Evolutionary conservation across 768 basidiomycete species (phyloP).

Genomic region (Boletus bicolor): DNA sequence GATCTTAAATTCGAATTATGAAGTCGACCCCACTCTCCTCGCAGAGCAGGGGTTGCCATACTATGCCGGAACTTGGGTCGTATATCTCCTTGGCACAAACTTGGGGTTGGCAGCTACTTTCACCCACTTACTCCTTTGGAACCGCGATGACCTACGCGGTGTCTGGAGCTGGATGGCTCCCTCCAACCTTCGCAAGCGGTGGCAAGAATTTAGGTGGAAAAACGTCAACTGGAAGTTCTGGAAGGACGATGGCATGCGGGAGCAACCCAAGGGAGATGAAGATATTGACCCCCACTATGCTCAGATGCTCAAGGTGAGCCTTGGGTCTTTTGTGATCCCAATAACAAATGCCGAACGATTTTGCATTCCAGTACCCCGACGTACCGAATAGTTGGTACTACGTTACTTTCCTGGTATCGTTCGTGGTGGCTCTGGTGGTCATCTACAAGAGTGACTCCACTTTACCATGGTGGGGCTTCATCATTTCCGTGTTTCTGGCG

Average conservation of each 20-base stretch:
- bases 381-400: conserved; percentile 34
- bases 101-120: conserved; percentile 44
- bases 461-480: conserved; percentile 58
- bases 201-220: conserved; percentile 22
- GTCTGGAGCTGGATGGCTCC: conserved; percentile 48
- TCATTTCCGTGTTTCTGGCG: conserved; percentile 52
- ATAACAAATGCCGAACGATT: neutral
- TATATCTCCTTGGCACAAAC: conserved; percentile 18
- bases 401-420: conserved; percentile 24
- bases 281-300: conserved; percentile 52
- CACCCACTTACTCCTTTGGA: conserved; percentile 52
- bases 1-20: conserved; percentile 53
- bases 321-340: conserved; percentile 13
- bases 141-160: conserved; percentile 44
- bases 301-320: conserved; percentile 45
- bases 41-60: conserved; percentile 38
- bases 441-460: conserved; percentile 52
- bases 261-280: conserved; percentile 34
- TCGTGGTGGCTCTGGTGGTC: conserved; percentile 52
- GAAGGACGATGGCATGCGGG: conserved; percentile 15
- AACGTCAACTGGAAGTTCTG: conserved; percentile 42
- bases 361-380: conserved; percentile 31
- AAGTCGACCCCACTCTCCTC: conserved; percentile 48
- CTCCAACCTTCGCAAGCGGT: conserved; percentile 24
- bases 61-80: conserved; percentile 28